Evolutionary conservation across 2,329 filamentous ascomycete species (phyloP).

Genomic region (Neofusicoccum sp.): DNA sequence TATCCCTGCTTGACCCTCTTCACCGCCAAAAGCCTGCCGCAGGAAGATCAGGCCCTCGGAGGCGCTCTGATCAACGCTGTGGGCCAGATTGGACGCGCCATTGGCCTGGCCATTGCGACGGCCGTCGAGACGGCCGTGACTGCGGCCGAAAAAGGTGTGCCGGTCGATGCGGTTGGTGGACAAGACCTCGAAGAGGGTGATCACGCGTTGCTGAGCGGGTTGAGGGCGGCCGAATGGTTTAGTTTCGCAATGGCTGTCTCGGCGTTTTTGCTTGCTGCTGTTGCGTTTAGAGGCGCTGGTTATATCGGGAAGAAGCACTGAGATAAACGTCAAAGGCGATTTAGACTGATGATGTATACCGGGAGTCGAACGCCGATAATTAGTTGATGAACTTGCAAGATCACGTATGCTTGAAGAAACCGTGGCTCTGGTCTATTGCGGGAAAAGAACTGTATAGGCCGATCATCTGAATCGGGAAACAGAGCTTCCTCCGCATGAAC

Average conservation of each 20-base stretch:
- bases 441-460: too few species aligned
- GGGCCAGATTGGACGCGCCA: conserved; percentile 61
- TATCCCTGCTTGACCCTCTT: conserved; percentile 65
- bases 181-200: conserved; percentile 17
- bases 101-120: conserved; percentile 62
- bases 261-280: background rate
- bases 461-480: too few species aligned
- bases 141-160: conserved; percentile 45
- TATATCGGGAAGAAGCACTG: conserved; percentile 24
- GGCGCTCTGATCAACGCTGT: conserved; percentile 65
- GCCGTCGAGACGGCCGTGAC: conserved; percentile 61
- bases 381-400: too few species aligned
- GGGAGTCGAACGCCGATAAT: background rate
- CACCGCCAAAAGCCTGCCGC: conserved; percentile 58
- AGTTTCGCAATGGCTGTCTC: conserved; percentile 1
- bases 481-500: too few species aligned
- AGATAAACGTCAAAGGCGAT: too few species aligned
- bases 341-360: background rate
- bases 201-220: conserved; percentile 29
- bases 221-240: conserved; percentile 18
- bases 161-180: conserved; percentile 21
- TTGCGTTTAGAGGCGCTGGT: conserved; percentile 29
- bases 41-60: conserved; percentile 62
- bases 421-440: too few species aligned
- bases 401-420: too few species aligned